Percentiles rank a stretch among this genome's conserved stretches.
Evolutionary conservation across 768 basidiomycete species (phyloP).

Genomic region (Panellus pusillus): DNA sequence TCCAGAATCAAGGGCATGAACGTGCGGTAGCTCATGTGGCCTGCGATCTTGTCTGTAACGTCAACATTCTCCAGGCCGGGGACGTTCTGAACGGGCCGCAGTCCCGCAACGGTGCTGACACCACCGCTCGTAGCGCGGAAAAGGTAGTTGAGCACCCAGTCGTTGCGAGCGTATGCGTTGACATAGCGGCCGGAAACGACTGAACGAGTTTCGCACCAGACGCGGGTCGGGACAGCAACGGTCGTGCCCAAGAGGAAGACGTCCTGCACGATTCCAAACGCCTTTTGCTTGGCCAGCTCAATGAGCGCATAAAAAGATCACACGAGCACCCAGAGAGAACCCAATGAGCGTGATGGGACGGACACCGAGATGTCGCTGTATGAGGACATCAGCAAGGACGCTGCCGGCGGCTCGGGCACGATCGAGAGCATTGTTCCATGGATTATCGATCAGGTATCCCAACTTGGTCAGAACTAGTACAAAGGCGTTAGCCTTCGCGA

Average conservation of each 20-base stretch:
- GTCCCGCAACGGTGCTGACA: slow-evolving; percentile 88
- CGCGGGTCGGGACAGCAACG: slow-evolving; percentile 73
- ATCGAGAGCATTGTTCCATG: slow-evolving; percentile 97
- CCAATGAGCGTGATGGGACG: slow-evolving; percentile 96
- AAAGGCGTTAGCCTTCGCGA: not conserved
- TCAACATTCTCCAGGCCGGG: slow-evolving; percentile 96
- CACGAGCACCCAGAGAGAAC: slow-evolving; percentile 93
- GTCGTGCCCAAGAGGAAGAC: slow-evolving; percentile 94
- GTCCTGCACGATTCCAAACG: slow-evolving; percentile 93
- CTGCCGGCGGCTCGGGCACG: slow-evolving; percentile 89
- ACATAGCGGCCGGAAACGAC: slow-evolving; percentile 92
- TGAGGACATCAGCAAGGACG: slow-evolving; percentile 88
- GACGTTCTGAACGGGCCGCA: slow-evolving; percentile 80
- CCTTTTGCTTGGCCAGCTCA: slow-evolving; percentile 85
- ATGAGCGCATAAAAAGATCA: slow-evolving; percentile 97
- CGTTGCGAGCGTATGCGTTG: slow-evolving; percentile 83
- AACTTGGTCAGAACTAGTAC: slow-evolving; percentile 86
- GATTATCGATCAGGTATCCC: slow-evolving; percentile 97
- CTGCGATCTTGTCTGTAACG: slow-evolving; percentile 89
- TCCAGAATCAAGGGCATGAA: slow-evolving; percentile 96
- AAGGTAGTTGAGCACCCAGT: slow-evolving; percentile 97
- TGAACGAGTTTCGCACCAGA: slow-evolving; percentile 82
- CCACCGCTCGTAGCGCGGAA: slow-evolving; percentile 95
- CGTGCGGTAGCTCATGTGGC: slow-evolving; percentile 93
- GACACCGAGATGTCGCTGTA: slow-evolving; percentile 89